Evolutionary conservation across 2,329 filamentous ascomycete genomes (phyloP).

Genomic region (Arthrobotrys musiformis): DNA sequence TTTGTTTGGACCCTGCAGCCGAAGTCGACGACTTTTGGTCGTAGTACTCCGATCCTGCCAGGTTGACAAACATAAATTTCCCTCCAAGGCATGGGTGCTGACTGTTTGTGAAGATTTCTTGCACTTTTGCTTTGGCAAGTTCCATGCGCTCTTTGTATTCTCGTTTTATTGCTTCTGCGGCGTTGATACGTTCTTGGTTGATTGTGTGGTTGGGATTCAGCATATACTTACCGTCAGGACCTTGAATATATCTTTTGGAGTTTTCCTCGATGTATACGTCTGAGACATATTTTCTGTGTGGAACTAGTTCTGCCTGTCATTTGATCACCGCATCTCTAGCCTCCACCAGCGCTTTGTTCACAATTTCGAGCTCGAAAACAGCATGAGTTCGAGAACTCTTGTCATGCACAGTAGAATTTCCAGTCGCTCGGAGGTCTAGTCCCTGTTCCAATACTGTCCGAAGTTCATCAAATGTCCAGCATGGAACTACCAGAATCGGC

Average conservation of each 20-base stretch:
- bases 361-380: conserved; percentile 64
- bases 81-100: conserved; percentile 62
- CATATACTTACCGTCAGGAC: conserved; percentile 61
- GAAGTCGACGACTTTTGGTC: conserved; percentile 59
- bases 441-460: conserved; percentile 60
- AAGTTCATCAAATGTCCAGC: conserved; percentile 62
- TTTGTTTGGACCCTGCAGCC: conserved; percentile 59
- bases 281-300: conserved; percentile 64
- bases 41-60: conserved; percentile 65
- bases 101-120: conserved; percentile 57
- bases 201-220: conserved; percentile 61
- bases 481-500: conserved; percentile 62
- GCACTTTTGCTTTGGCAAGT: conserved; percentile 61
- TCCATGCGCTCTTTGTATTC: conserved; percentile 61
- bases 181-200: conserved; percentile 63
- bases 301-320: conserved; percentile 65
- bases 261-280: conserved; percentile 64
- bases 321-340: conserved; percentile 63
- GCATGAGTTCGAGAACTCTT: conserved; percentile 66
- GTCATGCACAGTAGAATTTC: conserved; percentile 64
- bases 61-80: conserved; percentile 65
- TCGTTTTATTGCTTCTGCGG: conserved; percentile 62
- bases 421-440: conserved; percentile 61
- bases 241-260: conserved; percentile 60
- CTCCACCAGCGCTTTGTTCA: conserved; percentile 62